Base-by-base conservation (phyloP, 495 filamentous ascomycete genomes). In the Articulospora tetracladia region DNA sequence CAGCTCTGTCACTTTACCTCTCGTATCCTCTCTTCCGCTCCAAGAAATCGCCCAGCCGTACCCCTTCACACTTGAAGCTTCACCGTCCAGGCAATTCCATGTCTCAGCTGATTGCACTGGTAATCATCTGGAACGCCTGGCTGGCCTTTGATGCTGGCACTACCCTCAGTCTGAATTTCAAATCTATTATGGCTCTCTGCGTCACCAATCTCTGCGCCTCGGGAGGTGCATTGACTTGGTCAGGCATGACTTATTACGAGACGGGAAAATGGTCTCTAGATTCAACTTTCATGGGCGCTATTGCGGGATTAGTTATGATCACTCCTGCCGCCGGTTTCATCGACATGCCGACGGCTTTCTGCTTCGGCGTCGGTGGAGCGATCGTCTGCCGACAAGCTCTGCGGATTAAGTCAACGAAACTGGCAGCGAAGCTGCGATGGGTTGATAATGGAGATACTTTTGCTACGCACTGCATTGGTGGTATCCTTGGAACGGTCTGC, bases 381-480 rank as follows among this genome's bases (percentile, higher is more conserved):
- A 24, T 76, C 6, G 65, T 75, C 25, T 78, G 76, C 46, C 66
- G 77, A 28, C 76, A 80, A 64, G 78, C 78, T 12, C 62, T 81
- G 23, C 66, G 75, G 15, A 74, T 79, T 30, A 81, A 81, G 60
- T 76, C 73, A 62, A 79, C 76, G 1, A 73, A 77, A 22, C 17
- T 65, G 26, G 64, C 64, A 24, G 60, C 55, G 17, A 96, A 92
- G 72, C 68, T 91, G 53, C 73, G 96, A 34, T 79, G 82, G 47
- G 86, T 94, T 60, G 93, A 98, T 68, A 93, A 97, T 71, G 90
- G 90, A 15, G 92, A 96, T 73, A 96, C 96, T 73, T 96, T 96
- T 62, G 92, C 93, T 41, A 92, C 93, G 23, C 93, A 98, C 71
- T 88, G 76, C 23, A 79, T 98, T 55, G 93, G 92, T 54, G 93